Evolutionary conservation across 2,329 filamentous ascomycete species (phyloP).

Genomic region (Aspergillus pseudotamarii): DNA sequence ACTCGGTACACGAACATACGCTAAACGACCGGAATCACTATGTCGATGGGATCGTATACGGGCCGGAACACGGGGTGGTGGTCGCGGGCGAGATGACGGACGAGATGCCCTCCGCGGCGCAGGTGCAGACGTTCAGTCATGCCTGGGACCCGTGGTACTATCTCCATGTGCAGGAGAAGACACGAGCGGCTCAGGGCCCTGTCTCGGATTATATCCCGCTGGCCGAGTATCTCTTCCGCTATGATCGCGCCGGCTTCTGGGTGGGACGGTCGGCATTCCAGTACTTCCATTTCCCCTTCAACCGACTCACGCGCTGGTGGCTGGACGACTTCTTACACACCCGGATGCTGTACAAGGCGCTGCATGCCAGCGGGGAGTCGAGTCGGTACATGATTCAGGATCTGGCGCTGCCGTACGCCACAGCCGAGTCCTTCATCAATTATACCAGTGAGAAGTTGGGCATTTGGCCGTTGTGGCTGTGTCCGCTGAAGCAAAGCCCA

Average conservation of each 20-base stretch:
- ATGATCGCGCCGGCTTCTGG: constrained; percentile 69
- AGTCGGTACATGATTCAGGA: constrained; percentile 65
- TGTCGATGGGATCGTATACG: constrained; percentile 69
- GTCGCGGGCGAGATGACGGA: constrained; percentile 64
- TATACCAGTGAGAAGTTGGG: constrained; percentile 44
- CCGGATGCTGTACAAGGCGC: constrained; percentile 62
- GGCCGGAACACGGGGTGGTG: constrained; percentile 58
- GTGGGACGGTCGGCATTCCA: constrained; percentile 62
- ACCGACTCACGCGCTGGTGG: constrained; percentile 58
- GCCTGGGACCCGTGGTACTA: constrained; percentile 73
- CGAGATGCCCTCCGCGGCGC: constrained; percentile 25
- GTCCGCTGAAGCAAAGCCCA: constrained; percentile 52
- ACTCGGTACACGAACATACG: constrained; percentile 52
- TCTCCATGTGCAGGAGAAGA: constrained; percentile 55
- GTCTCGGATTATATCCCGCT: constrained; percentile 34
- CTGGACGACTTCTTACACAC: constrained; percentile 66
- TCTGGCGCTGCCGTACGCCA: constrained; percentile 59
- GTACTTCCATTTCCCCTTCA: constrained; percentile 66
- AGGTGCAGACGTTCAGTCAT: constrained; percentile 54
- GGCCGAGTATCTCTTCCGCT: constrained; percentile 44
- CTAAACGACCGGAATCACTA: constrained; percentile 56
- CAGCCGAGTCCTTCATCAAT: constrained; percentile 55
- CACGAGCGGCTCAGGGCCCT: constrained; percentile 6
- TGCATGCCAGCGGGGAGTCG: constrained; percentile 61
- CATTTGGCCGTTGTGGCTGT: constrained; percentile 63